These are phyloP conservation scores for Fusarium xylarioides DNA, from an alignment of 2,329 filamentous ascomycete species.

Conservation along the genomic window DNA sequence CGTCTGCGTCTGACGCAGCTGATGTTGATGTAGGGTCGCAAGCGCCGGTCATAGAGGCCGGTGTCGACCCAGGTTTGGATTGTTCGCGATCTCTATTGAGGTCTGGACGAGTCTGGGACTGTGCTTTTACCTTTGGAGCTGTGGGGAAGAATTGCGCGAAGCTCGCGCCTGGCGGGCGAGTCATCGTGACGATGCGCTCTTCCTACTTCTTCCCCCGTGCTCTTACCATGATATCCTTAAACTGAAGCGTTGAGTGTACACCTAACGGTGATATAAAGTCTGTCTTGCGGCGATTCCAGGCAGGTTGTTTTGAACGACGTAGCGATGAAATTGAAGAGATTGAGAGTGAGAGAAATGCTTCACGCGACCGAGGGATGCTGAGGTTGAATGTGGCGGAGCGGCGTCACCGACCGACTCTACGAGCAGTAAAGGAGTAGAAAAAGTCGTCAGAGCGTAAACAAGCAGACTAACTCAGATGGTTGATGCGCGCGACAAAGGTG, in stretches of 20 bases:
- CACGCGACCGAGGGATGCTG: slow-evolving; percentile 53
- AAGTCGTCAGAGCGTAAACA: slow-evolving; percentile 29
- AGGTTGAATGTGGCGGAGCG: slow-evolving; percentile 36
- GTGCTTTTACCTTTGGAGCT: slow-evolving; percentile 71
- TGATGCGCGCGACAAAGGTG: slow-evolving; percentile 26
- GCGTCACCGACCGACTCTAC: slow-evolving; percentile 40
- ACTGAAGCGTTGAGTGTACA: slow-evolving; percentile 28
- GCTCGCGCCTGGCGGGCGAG: slow-evolving; percentile 79
- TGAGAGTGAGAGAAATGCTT: slow-evolving; percentile 40
- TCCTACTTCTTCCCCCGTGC: slow-evolving; percentile 62
- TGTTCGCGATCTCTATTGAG: slow-evolving; percentile 47
- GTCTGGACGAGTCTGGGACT: slow-evolving; percentile 48
- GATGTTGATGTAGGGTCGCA: slow-evolving; percentile 37
- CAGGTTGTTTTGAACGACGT: slow-evolving; percentile 5
- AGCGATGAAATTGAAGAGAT: slow-evolving; percentile 24
- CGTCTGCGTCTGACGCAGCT: slow-evolving; percentile 39
- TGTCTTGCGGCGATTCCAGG: slow-evolving; percentile 9
- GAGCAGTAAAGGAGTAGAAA: slow-evolving; percentile 33
- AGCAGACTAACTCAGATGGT: slow-evolving; percentile 6
- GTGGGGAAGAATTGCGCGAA: slow-evolving; percentile 89
- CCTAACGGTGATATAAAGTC: background rate
- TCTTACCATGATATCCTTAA: slow-evolving; percentile 66
- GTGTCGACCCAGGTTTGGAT: slow-evolving; percentile 35
- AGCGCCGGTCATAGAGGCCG: slow-evolving; percentile 30
- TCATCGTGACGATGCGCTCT: slow-evolving; percentile 70